These are phyloP conservation scores for Penicillium freii DNA, from an alignment of 2,329 filamentous ascomycete genomes.

Conservation along the genomic window DNA sequence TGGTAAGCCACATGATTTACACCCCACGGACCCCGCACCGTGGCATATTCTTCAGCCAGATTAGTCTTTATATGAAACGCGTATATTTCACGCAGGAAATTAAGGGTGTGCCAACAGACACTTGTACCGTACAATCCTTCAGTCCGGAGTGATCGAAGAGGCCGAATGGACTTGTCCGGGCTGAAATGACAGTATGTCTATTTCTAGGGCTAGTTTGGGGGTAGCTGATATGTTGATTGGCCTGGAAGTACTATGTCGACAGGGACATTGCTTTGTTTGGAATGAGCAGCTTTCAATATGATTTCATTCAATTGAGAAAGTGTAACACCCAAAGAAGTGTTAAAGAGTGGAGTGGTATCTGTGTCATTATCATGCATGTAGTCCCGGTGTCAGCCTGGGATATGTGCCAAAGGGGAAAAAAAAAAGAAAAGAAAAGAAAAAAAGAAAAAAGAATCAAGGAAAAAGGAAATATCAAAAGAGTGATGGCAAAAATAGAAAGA, in stretches of 20 bases:
- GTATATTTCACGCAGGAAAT: not conserved
- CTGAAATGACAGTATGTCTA: not conserved
- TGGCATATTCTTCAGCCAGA: not conserved
- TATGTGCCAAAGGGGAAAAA: slow-evolving; percentile 4
- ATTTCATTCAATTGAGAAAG: not conserved
- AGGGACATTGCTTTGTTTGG: not conserved
- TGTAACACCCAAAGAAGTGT: not conserved
- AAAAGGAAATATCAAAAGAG: slow-evolving; percentile 3
- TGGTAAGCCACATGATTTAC: not conserved
- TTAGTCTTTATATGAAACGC: not conserved
- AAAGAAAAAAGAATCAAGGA: slow-evolving; percentile 4
- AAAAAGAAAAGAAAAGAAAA: slow-evolving; percentile 4
- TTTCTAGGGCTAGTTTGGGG: not conserved
- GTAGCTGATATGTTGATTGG: not conserved
- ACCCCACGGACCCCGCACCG: not conserved
- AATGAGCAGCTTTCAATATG: not conserved
- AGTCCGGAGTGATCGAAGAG: not conserved
- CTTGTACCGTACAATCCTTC: not conserved
- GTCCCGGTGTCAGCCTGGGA: slow-evolving; percentile 9
- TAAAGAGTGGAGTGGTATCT: slow-evolving; percentile 27
- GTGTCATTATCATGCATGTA: slow-evolving; percentile 17
- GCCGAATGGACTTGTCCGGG: not conserved
- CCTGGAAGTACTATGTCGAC: no score
- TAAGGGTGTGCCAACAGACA: not conserved
- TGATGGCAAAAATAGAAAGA: slow-evolving; percentile 3